Evolutionary conservation across 2,329 filamentous ascomycete genomes (phyloP).

Genomic region (Botrytis aclada): DNA sequence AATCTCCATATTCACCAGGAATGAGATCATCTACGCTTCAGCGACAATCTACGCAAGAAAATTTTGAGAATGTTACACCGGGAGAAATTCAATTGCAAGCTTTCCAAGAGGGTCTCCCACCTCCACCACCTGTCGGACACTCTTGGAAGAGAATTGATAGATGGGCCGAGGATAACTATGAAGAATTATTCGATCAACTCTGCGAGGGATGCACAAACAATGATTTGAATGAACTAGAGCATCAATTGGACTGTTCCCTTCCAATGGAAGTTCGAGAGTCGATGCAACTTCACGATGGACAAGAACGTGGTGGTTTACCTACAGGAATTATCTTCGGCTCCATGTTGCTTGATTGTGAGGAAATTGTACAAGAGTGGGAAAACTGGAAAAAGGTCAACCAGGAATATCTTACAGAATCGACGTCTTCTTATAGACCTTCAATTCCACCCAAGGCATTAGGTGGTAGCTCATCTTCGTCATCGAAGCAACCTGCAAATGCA

Average conservation of each 20-base stretch:
- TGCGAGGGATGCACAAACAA: constrained; percentile 90
- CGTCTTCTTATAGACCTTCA: constrained; percentile 55
- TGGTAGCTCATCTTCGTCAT: constrained; percentile 64
- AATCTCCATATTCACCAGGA: constrained; percentile 80
- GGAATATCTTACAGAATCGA: constrained; percentile 64
- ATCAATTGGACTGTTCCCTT: constrained; percentile 89
- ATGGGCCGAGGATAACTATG: constrained; percentile 94
- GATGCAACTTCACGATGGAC: constrained; percentile 87
- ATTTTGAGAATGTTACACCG: constrained; percentile 66
- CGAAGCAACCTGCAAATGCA: constrained; percentile 55
- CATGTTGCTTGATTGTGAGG: constrained; percentile 97
- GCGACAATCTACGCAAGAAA: constrained; percentile 59
- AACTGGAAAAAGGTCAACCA: constrained; percentile 94
- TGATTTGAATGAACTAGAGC: constrained; percentile 94
- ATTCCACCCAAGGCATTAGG: constrained; percentile 70
- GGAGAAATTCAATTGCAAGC: constrained; percentile 96
- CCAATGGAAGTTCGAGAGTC: constrained; percentile 94
- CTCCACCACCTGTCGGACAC: constrained; percentile 80
- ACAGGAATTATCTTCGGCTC: constrained; percentile 90
- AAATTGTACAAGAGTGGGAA: constrained; percentile 96
- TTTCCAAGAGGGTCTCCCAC: constrained; percentile 87
- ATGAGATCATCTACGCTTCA: constrained; percentile 74
- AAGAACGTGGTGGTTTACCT: constrained; percentile 86
- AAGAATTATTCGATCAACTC: constrained; percentile 89
- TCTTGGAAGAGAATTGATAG: constrained; percentile 93